These are phyloP conservation scores for Microsporum canis DNA, from an alignment of 2,329 filamentous ascomycete genomes.

Conservation along the genomic window DNA sequence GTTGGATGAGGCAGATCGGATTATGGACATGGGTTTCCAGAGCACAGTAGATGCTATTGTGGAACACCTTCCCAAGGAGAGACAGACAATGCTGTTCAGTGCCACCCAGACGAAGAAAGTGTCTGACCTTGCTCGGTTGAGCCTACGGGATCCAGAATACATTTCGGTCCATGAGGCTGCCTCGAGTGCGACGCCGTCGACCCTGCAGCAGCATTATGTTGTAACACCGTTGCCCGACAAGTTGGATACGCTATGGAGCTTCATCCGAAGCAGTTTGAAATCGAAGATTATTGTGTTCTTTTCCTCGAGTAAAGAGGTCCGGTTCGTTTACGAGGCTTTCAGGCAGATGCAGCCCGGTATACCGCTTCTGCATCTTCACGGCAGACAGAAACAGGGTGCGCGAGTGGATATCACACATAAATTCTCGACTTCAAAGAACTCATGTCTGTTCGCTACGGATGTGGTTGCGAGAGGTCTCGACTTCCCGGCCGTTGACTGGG, in stretches of 20 bases:
- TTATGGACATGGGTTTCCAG: slow-evolving; percentile 97
- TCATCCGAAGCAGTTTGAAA: slow-evolving; percentile 82
- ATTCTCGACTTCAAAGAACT: slow-evolving; percentile 68
- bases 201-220: slow-evolving; percentile 83
- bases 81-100: slow-evolving; percentile 90
- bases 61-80: slow-evolving; percentile 71
- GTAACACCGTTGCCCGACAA: slow-evolving; percentile 77
- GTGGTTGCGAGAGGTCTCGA: slow-evolving; percentile 89
- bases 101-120: slow-evolving; percentile 93
- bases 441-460: slow-evolving; percentile 89
- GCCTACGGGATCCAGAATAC: slow-evolving; percentile 84
- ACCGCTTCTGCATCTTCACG: slow-evolving; percentile 81
- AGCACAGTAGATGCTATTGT: slow-evolving; percentile 81
- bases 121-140: slow-evolving; percentile 79
- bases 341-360: slow-evolving; percentile 90
- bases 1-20: slow-evolving; percentile 88
- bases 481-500: slow-evolving; percentile 95
- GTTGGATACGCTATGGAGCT: slow-evolving; percentile 82
- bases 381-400: slow-evolving; percentile 82
- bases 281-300: slow-evolving; percentile 92
- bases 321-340: slow-evolving; percentile 90
- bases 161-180: slow-evolving; percentile 85
- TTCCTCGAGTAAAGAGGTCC: slow-evolving; percentile 89
- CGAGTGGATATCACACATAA: slow-evolving; percentile 76
- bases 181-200: slow-evolving; percentile 64